Evolutionary conservation across 371 early-diverging fungal genomes (phyloP).

Genomic region (Choanephora cucurbitarum): DNA sequence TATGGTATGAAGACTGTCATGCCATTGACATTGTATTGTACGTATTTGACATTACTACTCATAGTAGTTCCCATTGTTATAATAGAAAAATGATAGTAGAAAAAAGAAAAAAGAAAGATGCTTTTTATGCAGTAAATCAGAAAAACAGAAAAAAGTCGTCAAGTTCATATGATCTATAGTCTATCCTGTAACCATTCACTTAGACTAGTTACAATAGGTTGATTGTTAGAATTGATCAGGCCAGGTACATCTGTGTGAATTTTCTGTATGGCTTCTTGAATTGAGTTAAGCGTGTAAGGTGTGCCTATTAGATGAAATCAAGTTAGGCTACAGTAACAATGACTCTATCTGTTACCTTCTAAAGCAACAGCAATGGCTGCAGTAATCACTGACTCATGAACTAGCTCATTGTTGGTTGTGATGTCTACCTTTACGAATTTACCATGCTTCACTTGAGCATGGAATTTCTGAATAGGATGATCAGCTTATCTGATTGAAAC

Average conservation of each 20-base stretch:
- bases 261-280: conserved; percentile 63
- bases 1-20: conserved; percentile 12
- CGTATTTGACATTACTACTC: conserved; percentile 19
- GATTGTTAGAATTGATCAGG: conserved; percentile 38
- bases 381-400: conserved; percentile 39
- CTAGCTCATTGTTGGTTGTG: conserved; percentile 24
- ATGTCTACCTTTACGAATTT: conserved; percentile 41
- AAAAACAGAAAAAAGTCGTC: conserved; percentile 4
- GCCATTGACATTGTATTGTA: conserved; percentile 10
- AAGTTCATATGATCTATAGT: conserved; percentile 17
- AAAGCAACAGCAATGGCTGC: conserved; percentile 44
- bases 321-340: neutral
- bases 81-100: neutral
- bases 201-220: conserved; percentile 27
- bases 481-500: neutral
- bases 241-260: conserved; percentile 45
- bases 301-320: conserved; percentile 24
- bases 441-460: conserved; percentile 40
- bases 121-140: conserved; percentile 4
- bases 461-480: conserved; percentile 20
- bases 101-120: neutral
- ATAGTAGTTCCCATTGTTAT: conserved; percentile 16
- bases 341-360: conserved; percentile 30
- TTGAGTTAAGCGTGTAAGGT: conserved; percentile 64
- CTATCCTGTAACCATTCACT: conserved; percentile 30